phyloP scores from a whole-genome alignment of 176 grass and related monocot genomes.

The Hordeum marinum region DNA sequence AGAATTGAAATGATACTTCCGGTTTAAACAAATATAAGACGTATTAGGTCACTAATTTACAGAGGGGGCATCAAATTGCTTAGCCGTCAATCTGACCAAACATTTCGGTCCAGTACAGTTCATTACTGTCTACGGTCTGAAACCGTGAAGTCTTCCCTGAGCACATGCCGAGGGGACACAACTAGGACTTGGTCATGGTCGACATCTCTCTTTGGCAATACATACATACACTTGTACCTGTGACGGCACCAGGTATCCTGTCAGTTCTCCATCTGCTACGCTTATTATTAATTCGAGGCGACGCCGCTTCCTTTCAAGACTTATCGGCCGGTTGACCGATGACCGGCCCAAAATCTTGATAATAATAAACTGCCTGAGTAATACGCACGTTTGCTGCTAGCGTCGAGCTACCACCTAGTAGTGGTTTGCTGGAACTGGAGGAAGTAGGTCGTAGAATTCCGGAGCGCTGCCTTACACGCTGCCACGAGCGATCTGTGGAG shows the following conservation, averaged over 20 bases:
- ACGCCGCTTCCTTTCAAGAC: background rate
- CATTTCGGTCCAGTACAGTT: background rate
- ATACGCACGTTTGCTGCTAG: background rate
- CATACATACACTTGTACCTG: background rate
- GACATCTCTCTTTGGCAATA: background rate
- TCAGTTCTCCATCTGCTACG: background rate
- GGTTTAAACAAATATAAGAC: too few relatives aligned
- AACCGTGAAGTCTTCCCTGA: background rate
- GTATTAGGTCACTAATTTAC: too few relatives aligned
- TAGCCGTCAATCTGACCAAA: background rate
- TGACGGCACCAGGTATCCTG: background rate
- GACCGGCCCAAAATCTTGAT: background rate
- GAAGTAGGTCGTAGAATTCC: background rate
- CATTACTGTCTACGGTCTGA: background rate
- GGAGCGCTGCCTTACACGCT: background rate
- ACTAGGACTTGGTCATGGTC: conserved; percentile 15
- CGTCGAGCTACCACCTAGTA: too few relatives aligned
- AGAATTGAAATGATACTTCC: background rate
- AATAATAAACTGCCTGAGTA: background rate
- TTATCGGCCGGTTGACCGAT: background rate
- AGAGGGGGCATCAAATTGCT: background rate
- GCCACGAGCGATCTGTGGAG: too few relatives aligned
- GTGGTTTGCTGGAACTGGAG: too few relatives aligned
- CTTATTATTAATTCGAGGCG: background rate
- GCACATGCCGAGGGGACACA: background rate